Evolutionary conservation across 805 yeast species (phyloP), one percentile per base, ranked within the genome.

Genomic region (Teunomyces panamensis): DNA sequence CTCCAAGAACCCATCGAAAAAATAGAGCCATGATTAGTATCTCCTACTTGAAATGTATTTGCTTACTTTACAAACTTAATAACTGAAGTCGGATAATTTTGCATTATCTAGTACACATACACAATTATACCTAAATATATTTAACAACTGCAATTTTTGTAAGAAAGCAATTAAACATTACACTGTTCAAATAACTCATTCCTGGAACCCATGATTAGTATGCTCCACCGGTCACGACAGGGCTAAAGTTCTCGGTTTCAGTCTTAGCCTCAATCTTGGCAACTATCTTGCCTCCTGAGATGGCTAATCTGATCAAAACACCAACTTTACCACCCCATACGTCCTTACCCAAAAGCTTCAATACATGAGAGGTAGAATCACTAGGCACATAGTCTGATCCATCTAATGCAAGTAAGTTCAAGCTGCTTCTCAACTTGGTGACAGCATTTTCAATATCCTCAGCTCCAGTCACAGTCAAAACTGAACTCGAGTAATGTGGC

Each of bases 321-420:
- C 80, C 83, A 59, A 83, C 74, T 59, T 79, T 81, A 11, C 83
- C 79, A 30, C 79, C 75, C 67, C 79, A 78, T 29, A 81, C 69
- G 56, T 88, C 82, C 71, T 86, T 87, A 62, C 97, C 98, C 60
- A 78, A 87, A 58, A 90, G 71, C 71, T 89, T 90, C 70, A 94
- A 75, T 9, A 80, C 74, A 64, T 91, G 97, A 41, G 80, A 76
- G 58, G 76, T 72, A 20, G 82, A 65, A 53, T 80, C 85, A 46
- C 70, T 67, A 33, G 81, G 77, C 17, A 87, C 88, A 47, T 68
- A 65, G 53, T 87, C 94, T 3, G 86, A 74, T 36, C 85, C 85
- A 53, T 87, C 96, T 59, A 88, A 72, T 30, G 97, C 83, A 73
- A 71, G 58, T 59, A 68, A 58, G 56, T 68, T 70, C 53, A 89